phyloP scores from a whole-genome alignment of 140 eudicot species.

The Erigeron philadelphicus region DNA sequence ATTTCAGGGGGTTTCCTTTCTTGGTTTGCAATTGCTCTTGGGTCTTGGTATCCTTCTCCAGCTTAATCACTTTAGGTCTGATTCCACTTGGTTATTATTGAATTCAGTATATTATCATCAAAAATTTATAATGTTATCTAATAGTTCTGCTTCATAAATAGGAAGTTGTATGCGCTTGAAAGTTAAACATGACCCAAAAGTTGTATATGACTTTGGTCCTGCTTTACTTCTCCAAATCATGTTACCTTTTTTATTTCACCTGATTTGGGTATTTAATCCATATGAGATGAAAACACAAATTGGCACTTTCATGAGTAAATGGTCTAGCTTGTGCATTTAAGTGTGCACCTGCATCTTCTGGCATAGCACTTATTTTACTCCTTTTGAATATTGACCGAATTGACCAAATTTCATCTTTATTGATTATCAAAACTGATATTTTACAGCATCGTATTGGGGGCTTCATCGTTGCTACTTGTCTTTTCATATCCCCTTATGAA shows the following conservation, averaged over 20 bases:
- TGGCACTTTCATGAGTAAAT: background rate
- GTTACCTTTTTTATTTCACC: background rate
- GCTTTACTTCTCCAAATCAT: background rate
- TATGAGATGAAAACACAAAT: background rate
- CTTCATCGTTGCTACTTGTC: constrained; percentile 87
- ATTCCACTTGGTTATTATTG: constrained; percentile 18
- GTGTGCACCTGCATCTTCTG: constrained; percentile 12
- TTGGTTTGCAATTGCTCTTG: constrained; percentile 75
- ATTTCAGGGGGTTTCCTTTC: constrained; percentile 76
- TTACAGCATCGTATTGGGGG: constrained; percentile 79
- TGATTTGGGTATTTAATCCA: background rate
- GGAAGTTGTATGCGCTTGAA: background rate
- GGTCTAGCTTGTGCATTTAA: constrained; percentile 4
- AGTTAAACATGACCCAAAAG: background rate
- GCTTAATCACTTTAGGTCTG: constrained; percentile 71
- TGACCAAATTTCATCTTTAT: background rate
- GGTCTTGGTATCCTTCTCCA: constrained; percentile 95
- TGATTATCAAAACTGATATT: constrained; percentile 21
- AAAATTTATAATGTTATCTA: background rate
- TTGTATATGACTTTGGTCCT: background rate
- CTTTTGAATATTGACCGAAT: too few relatives aligned
- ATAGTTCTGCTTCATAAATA: background rate
- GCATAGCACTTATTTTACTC: constrained; percentile 9
- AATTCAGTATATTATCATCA: constrained; percentile 8
- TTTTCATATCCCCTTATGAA: constrained; percentile 96